Percentiles rank a stretch among this genome's conserved stretches.
phyloP scores from a whole-genome alignment of 106 monocot species.

The Posidonia australis region DNA sequence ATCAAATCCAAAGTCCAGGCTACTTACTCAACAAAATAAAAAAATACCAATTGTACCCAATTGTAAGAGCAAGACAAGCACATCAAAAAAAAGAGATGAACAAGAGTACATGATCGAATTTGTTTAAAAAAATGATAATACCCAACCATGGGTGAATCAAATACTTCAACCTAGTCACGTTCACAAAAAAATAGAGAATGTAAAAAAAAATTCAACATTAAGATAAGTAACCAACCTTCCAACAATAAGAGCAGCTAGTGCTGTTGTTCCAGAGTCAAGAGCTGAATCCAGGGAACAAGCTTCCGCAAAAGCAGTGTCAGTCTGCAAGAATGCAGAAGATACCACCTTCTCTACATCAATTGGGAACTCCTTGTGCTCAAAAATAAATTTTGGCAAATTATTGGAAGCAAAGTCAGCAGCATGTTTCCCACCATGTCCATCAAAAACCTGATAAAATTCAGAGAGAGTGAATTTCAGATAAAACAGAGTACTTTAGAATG shows the following conservation, averaged over 20 bases:
- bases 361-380: slow-evolving; percentile 55
- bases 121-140: too few species aligned
- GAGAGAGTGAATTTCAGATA: too few species aligned
- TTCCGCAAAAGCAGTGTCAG: slow-evolving; percentile 80
- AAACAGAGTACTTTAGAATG: too few species aligned
- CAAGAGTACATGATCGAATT: too few species aligned
- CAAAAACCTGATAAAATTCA: slow-evolving; percentile 82
- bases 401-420: slow-evolving; percentile 80
- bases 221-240: slow-evolving; percentile 46
- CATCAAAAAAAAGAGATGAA: too few species aligned
- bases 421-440: slow-evolving; percentile 95
- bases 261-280: slow-evolving; percentile 87
- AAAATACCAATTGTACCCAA: too few species aligned
- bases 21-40: too few species aligned
- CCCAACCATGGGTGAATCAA: too few species aligned
- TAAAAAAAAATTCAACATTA: slow-evolving; percentile 1
- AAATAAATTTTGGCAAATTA: slow-evolving; percentile 59
- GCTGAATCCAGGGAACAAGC: slow-evolving; percentile 56
- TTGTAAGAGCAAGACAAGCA: too few species aligned
- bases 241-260: slow-evolving; percentile 59
- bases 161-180: too few species aligned
- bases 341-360: slow-evolving; percentile 58
- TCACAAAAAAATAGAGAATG: too few species aligned
- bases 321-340: slow-evolving; percentile 72
- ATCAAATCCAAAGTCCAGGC: too few species aligned